Evolutionary conservation across 2,329 filamentous ascomycete genomes (phyloP), one percentile per base, ranked within the genome.

Genomic region (Fusarium incarnatum): DNA sequence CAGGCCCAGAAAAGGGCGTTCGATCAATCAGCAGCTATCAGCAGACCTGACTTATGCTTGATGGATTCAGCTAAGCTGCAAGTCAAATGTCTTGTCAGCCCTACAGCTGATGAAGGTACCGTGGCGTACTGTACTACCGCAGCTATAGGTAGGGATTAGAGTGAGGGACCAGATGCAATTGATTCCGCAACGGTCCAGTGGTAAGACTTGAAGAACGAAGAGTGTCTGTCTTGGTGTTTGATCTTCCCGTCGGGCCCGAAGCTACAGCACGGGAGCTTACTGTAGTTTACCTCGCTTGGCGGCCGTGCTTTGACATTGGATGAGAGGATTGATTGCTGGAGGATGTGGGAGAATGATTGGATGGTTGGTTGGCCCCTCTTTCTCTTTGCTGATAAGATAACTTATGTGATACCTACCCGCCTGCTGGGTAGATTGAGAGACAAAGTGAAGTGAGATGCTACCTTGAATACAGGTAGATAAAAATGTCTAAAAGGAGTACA

Each of bases 171-270:
- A 32, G 46, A 48, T 46, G 11, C 32, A 40, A 46, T n/a, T 16
- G 16, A 47, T 70, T 50, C 57, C 28, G 47, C 25, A 44, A 56
- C 55, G 40, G 30, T 22, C 59, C 55, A 67, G 50, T 65, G 59
- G 68, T 52, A 71, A 52, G 37, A 54, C 32, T 40, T 40, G 54
- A 27, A 45, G 30, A 25, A 15, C 37, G 50, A 22, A 41, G 45
- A 25, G 42, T 57, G 52, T 63, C 48, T 70, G 41, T 60, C 27
- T 53, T 62, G 47, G 53, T 70, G 49, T 60, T 42, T 53, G 67
- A 55, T 64, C 37, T 45, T 71, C 67, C 23, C 34, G 49, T 53
- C 49, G 67, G 67, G 63, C 67, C 67, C 67, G 67, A 70, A 40
- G 52, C 32, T 64, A 44, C 27, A 40, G 34, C 44, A n/a, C 40